phyloP scores from a whole-genome alignment of 139 green algal species.

The Tetratostichococcus sp. region DNA sequence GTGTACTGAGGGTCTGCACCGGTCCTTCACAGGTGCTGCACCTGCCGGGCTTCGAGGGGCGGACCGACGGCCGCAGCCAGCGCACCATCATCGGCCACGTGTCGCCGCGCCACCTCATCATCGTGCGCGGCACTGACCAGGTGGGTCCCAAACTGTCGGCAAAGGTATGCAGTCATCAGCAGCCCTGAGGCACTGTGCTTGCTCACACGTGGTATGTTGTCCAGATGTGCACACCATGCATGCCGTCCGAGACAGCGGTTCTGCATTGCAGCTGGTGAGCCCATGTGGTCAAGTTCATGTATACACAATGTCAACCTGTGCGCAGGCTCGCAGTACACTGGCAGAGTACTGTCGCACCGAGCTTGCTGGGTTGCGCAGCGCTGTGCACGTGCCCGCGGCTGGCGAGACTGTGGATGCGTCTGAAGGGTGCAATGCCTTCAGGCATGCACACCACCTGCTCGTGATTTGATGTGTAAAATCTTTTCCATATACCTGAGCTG shows the following conservation, averaged over 20 bases:
- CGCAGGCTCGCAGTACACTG: slow-evolving; percentile 30
- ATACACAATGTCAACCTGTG: too few relatives aligned
- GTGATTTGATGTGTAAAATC: too few relatives aligned
- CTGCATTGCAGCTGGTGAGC: too few relatives aligned
- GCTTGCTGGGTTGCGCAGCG: slow-evolving; percentile 28
- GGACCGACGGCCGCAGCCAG: slow-evolving; percentile 51
- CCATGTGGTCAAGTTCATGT: too few relatives aligned
- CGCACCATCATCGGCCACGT: slow-evolving; percentile 55
- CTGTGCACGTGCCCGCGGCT: slow-evolving; percentile 21
- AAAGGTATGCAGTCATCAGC: too few relatives aligned
- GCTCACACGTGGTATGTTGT: too few relatives aligned
- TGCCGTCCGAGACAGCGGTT: too few relatives aligned
- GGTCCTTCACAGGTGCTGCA: slow-evolving; percentile 12
- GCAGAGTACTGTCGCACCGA: slow-evolving; percentile 24
- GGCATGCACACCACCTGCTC: neutral
- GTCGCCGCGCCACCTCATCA: slow-evolving; percentile 48
- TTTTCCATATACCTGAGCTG: too few relatives aligned
- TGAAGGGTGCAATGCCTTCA: slow-evolving; percentile 10
- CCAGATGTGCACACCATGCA: too few relatives aligned
- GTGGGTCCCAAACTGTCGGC: neutral
- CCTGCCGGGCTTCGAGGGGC: slow-evolving; percentile 51
- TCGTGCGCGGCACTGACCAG: slow-evolving; percentile 43
- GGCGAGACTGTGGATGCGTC: slow-evolving; percentile 33
- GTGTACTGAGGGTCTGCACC: too few relatives aligned
- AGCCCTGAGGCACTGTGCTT: too few relatives aligned